phyloP scores from a whole-genome alignment of 1,284 basidiomycete genomes.

The Puccinia novopanici region DNA sequence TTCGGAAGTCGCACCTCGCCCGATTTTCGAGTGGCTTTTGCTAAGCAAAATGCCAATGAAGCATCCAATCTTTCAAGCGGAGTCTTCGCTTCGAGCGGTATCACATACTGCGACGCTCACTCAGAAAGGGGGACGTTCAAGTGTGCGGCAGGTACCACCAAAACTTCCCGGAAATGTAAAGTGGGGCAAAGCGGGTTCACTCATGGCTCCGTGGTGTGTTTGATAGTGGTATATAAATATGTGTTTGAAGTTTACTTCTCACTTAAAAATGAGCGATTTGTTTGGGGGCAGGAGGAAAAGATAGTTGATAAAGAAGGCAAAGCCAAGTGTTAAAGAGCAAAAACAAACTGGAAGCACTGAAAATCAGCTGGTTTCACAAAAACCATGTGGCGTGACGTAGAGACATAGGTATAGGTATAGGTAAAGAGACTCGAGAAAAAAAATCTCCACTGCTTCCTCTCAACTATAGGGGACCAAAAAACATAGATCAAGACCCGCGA shows the following conservation, averaged over 20 bases:
- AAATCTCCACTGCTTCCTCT: too few relatives aligned
- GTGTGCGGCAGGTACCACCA: too few relatives aligned
- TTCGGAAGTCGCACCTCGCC: too few relatives aligned
- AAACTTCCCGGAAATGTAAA: background rate
- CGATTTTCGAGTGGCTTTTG: too few relatives aligned
- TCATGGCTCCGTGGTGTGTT: background rate
- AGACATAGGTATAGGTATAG: background rate
- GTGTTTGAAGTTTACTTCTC: background rate
- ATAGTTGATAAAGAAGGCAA: background rate
- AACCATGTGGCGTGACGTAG: too few relatives aligned
- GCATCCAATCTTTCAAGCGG: too few relatives aligned
- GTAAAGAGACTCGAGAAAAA: background rate
- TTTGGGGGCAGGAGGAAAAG: background rate
- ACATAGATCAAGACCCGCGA: background rate
- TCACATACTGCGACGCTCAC: background rate
- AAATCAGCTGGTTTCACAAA: background rate
- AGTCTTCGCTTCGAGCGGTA: too few relatives aligned
- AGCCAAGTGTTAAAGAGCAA: background rate
- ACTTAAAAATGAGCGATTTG: background rate
- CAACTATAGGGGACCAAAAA: background rate
- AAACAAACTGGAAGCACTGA: conserved; percentile 3
- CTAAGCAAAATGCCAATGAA: too few relatives aligned
- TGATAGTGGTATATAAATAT: too few relatives aligned
- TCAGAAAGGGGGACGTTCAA: too few relatives aligned
- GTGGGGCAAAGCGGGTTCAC: background rate